Percentiles rank a stretch among this genome's conserved stretches.
Evolutionary conservation across 208 protist genomes (phyloP).

Genomic region (Eutreptiella sp.): DNA sequence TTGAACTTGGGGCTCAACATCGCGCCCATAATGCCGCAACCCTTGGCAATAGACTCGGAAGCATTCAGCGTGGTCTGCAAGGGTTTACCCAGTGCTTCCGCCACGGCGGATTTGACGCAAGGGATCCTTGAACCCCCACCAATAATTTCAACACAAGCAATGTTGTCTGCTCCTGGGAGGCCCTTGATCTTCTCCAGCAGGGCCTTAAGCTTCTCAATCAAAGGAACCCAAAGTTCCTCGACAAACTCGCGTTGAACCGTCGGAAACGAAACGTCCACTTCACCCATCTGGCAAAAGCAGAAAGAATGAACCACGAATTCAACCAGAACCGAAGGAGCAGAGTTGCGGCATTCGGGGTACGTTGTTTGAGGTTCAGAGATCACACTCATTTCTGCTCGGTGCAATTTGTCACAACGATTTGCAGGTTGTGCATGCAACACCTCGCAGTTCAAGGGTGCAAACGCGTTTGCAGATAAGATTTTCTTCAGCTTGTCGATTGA

Average conservation of each 20-base stretch:
- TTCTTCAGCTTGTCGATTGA: constrained; percentile 78
- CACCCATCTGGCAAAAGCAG: constrained; percentile 76
- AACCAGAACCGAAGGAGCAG: too few species aligned
- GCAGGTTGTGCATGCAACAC: too few species aligned
- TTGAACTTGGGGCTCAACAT: constrained; percentile 80
- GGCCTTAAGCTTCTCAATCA: constrained; percentile 48
- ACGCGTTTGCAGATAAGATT: constrained; percentile 73
- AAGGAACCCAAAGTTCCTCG: constrained; percentile 46
- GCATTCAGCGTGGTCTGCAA: constrained; percentile 77
- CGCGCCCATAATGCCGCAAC: constrained; percentile 67
- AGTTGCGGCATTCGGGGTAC: too few species aligned
- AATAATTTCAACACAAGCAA: constrained; percentile 67
- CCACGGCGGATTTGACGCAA: constrained; percentile 59
- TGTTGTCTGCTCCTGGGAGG: constrained; percentile 47
- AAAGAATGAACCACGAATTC: too few species aligned
- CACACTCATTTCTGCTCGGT: too few species aligned
- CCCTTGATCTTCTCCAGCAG: constrained; percentile 53
- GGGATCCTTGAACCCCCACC: constrained; percentile 80
- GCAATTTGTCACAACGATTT: too few species aligned
- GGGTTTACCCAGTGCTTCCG: constrained; percentile 52
- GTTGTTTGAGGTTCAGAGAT: too few species aligned
- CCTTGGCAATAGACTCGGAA: constrained; percentile 70
- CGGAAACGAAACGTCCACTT: constrained; percentile 76
- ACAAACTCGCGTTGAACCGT: constrained; percentile 46
- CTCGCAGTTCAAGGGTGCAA: constrained; percentile 70